Evolutionary conservation across 371 early-diverging fungal species (phyloP).

Genomic region (Mortierella sp.): DNA sequence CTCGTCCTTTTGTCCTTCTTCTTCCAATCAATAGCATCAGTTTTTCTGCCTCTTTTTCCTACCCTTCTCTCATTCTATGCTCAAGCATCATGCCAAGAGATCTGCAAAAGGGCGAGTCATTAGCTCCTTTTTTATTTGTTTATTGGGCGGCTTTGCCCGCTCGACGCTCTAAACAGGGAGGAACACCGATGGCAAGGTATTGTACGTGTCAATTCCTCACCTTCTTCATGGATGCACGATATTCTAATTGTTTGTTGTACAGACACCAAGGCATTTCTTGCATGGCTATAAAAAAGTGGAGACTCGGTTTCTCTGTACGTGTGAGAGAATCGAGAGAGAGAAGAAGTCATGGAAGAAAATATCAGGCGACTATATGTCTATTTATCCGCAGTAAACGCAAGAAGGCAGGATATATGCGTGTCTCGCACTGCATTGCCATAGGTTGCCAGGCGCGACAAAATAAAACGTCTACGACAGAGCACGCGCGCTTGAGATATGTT

Average conservation of each 20-base stretch:
- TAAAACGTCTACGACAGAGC: too few relatives aligned
- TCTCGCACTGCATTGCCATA: too few relatives aligned
- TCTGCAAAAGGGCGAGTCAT: not conserved
- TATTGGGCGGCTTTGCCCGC: not conserved
- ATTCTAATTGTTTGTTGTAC: too few relatives aligned
- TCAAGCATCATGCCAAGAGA: not conserved
- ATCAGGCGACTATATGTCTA: not conserved
- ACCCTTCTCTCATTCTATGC: not conserved
- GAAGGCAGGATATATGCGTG: too few relatives aligned
- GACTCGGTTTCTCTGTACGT: too few relatives aligned
- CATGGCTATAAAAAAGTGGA: too few relatives aligned
- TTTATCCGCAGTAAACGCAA: not conserved
- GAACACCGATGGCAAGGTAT: not conserved
- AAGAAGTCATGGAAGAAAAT: not conserved
- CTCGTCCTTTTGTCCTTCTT: not conserved
- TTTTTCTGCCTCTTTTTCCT: not conserved
- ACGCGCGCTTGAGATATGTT: too few relatives aligned
- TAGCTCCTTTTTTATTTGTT: not conserved
- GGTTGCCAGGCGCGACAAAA: too few relatives aligned
- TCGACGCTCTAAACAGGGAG: not conserved
- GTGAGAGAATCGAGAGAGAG: too few relatives aligned
- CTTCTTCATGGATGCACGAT: too few relatives aligned
- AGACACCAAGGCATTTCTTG: too few relatives aligned
- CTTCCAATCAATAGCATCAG: not conserved
- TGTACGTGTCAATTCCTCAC: not conserved